A percentile compares a stretch with the other conserved stretches of the same genome.
phyloP scores from a whole-genome alignment of 257 asterid species.

The Rauvolfia tetraphylla region DNA sequence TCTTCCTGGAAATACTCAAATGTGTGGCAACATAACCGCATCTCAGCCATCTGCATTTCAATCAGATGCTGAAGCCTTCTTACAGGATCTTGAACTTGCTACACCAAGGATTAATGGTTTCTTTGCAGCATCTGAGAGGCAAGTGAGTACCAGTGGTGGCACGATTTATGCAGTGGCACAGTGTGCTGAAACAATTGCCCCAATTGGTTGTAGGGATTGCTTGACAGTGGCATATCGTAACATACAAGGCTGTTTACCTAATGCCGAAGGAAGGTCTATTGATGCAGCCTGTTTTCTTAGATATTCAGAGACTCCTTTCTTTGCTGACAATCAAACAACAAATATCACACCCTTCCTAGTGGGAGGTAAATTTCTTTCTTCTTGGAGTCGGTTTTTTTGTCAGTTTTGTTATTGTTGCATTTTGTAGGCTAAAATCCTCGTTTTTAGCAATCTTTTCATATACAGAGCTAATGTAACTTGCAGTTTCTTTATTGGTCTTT shows the following conservation, averaged over 20 bases:
- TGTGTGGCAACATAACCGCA: conserved; percentile 59
- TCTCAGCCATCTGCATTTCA: conserved; percentile 45
- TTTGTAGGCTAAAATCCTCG: background rate
- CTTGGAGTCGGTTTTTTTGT: no score
- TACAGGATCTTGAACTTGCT: conserved; percentile 53
- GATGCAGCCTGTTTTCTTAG: conserved; percentile 81
- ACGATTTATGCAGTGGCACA: conserved; percentile 62
- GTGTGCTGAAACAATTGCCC: conserved; percentile 59
- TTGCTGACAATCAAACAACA: conserved; percentile 52
- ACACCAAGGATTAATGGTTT: conserved; percentile 60
- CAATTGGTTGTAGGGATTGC: conserved; percentile 66
- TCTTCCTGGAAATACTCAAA: conserved; percentile 58
- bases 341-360: conserved; percentile 53
- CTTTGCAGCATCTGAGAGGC: conserved; percentile 53
- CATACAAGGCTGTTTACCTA: conserved; percentile 63
- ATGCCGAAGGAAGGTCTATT: conserved; percentile 62
- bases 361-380: conserved; percentile 21
- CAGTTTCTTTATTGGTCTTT: background rate
- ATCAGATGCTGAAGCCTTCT: conserved; percentile 30
- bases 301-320: conserved; percentile 56
- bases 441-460: background rate
- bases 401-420: background rate
- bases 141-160: conserved; percentile 17
- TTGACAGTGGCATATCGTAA: conserved; percentile 56
- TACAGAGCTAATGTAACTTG: background rate